phyloP scores from a whole-genome alignment of 192 early-diverging fungal species.

The Pilobolus umbonatus region DNA sequence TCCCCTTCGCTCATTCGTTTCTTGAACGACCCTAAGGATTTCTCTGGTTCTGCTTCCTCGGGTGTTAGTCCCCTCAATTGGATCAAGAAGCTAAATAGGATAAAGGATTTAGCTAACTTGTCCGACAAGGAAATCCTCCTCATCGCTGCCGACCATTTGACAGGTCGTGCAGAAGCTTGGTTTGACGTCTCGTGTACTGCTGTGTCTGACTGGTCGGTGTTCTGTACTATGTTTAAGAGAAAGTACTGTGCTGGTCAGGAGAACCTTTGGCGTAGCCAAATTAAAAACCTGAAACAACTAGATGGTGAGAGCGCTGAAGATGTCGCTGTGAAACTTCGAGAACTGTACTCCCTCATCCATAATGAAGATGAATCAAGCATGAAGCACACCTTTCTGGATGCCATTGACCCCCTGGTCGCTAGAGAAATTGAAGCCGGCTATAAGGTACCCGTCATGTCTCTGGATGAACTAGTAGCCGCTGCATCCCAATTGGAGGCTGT shows the following conservation, averaged over 20 bases:
- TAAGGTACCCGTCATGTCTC: not conserved
- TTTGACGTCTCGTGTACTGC: not conserved
- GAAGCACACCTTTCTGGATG: not conserved
- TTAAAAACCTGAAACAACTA: not conserved
- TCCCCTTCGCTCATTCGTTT: not conserved
- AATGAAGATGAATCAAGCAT: not conserved
- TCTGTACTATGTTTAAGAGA: not conserved
- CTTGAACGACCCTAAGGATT: not conserved
- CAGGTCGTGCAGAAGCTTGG: not conserved
- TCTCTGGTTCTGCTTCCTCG: not conserved
- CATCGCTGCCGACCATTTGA: not conserved
- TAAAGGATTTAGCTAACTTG: not conserved
- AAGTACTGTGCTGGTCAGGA: not conserved
- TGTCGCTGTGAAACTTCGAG: not conserved
- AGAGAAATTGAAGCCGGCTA: not conserved
- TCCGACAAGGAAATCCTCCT: not conserved
- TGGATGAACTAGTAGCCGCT: not conserved
- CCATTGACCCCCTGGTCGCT: not conserved
- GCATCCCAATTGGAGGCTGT: not conserved
- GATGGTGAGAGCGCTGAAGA: not conserved
- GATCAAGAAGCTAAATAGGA: not conserved
- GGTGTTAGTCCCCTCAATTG: not conserved
- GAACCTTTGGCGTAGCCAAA: not conserved
- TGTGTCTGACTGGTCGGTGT: not conserved
- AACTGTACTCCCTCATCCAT: not conserved